A percentile compares a stretch with the other conserved stretches of the same genome.
Evolutionary conservation across 257 asterid genomes (phyloP).

Genomic region (Oldenlandia corymbosa): DNA sequence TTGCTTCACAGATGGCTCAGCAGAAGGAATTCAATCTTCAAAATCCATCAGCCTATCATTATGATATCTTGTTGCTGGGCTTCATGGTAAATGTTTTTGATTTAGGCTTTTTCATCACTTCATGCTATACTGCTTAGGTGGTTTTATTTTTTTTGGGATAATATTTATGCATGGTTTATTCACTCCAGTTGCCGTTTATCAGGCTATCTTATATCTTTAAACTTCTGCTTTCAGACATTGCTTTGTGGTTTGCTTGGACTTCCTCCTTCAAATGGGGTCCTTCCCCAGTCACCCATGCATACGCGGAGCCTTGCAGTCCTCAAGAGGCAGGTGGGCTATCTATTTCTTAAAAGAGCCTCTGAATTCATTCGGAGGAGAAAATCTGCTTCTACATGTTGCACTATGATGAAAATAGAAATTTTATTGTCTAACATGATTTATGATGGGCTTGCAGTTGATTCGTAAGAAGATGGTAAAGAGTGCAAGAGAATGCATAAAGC

Average conservation of each 20-base stretch:
- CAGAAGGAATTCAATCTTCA: constrained; percentile 82
- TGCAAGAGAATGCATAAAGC: constrained; percentile 68
- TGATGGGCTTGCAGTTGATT: constrained; percentile 40
- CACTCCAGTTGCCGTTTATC: not conserved
- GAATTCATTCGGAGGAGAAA: constrained; percentile 2
- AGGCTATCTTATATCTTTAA: constrained; percentile 1
- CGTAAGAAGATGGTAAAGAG: constrained; percentile 76
- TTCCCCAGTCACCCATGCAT: constrained; percentile 99
- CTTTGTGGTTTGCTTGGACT: constrained; percentile 91
- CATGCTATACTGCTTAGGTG: too few relatives aligned
- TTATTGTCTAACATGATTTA: not conserved
- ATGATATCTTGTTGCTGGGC: constrained; percentile 69
- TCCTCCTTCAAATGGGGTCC: constrained; percentile 98
- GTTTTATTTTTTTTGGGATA: too few relatives aligned
- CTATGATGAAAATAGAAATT: too few relatives aligned
- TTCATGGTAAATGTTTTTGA: constrained; percentile 46
- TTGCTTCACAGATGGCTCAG: constrained; percentile 88
- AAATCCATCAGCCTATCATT: constrained; percentile 84
- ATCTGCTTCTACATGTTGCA: not conserved
- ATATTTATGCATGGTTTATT: constrained; percentile 1
- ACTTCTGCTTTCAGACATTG: constrained; percentile 54
- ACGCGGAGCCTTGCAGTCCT: constrained; percentile 92
- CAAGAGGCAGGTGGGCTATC: constrained; percentile 65
- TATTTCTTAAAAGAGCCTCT: not conserved
- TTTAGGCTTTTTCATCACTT: too few relatives aligned